Percentiles rank a stretch among this genome's conserved stretches.
These are phyloP conservation scores for Phoenix roebelenii DNA, from an alignment of 176 grass and related monocot genomes.

Conservation along the genomic window DNA sequence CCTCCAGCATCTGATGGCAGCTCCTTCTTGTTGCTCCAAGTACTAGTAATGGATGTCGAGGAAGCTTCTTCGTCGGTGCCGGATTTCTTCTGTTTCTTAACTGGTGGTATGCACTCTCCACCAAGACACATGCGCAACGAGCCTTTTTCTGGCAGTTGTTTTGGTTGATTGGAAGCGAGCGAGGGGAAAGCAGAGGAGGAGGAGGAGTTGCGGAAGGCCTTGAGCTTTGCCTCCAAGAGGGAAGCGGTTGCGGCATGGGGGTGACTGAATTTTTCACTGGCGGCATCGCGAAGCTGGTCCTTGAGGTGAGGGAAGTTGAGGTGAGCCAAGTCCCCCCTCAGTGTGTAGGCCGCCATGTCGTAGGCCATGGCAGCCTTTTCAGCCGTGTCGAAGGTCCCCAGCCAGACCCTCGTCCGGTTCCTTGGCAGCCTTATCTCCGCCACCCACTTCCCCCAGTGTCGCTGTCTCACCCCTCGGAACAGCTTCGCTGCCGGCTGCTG, in stretches of 20 bases:
- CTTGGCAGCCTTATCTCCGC: conserved; percentile 31
- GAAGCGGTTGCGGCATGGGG: not conserved
- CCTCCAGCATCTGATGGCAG: too few species aligned
- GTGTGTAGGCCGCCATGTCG: conserved; percentile 23
- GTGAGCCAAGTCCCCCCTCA: conserved; percentile 20
- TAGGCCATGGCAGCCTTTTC: conserved; percentile 34
- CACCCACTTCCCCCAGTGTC: conserved; percentile 46
- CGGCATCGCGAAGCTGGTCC: conserved; percentile 7
- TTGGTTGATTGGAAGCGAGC: too few species aligned
- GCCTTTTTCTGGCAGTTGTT: too few species aligned
- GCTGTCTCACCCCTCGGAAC: conserved; percentile 32
- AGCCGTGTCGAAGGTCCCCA: conserved; percentile 32
- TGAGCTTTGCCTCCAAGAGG: conserved; percentile 25
- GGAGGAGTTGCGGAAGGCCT: not conserved
- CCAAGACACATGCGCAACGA: too few species aligned
- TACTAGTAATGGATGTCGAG: too few species aligned
- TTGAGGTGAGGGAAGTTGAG: conserved; percentile 34
- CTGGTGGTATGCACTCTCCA: too few species aligned
- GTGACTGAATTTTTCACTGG: not conserved
- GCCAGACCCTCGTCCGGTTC: conserved; percentile 33
- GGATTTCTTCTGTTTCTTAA: too few species aligned
- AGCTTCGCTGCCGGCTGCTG: not conserved
- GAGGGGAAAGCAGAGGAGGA: too few species aligned
- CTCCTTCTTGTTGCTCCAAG: too few species aligned
- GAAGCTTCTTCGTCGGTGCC: too few species aligned